Conservation (phyloP, 805 yeast genomes). For the Candida ortonii region DNA sequence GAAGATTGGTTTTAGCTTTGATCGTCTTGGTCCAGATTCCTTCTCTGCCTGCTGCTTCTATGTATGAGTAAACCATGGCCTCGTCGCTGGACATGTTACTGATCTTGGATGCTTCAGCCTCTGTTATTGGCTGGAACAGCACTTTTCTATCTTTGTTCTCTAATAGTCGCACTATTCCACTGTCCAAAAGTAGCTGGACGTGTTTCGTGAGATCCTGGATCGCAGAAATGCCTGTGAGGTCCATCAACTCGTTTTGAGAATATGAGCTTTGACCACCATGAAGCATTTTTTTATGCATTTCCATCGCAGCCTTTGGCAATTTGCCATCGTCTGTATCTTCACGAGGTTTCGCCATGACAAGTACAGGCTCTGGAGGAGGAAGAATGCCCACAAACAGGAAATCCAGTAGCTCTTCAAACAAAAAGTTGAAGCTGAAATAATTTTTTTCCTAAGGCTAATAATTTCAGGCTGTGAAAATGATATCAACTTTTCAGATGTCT, state of each 20-base stretch:
- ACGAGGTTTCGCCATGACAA: conserved; percentile 5
- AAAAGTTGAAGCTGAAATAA: background rate
- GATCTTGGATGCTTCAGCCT: conserved; percentile 73
- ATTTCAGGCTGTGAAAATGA: too few relatives aligned
- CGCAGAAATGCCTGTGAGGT: conserved; percentile 42
- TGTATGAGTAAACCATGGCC: conserved; percentile 84
- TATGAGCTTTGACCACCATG: conserved; percentile 48
- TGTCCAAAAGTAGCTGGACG: conserved; percentile 45
- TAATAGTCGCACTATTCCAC: conserved; percentile 61
- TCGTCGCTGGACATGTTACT: conserved; percentile 82
- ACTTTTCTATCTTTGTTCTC: conserved; percentile 56
- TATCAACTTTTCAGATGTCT: too few relatives aligned
- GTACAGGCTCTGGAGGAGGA: too few relatives aligned
- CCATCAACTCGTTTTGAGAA: conserved; percentile 66
- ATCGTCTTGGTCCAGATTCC: conserved; percentile 96
- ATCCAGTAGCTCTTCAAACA: background rate
- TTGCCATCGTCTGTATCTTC: conserved; percentile 14
- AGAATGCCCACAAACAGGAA: background rate
- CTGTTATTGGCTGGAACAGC: conserved; percentile 74
- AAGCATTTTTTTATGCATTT: conserved; percentile 65
- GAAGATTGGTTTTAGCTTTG: conserved; percentile 82
- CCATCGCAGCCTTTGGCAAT: conserved; percentile 33
- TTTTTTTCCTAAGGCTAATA: too few relatives aligned
- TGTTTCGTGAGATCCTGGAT: conserved; percentile 39
- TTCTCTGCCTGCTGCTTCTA: conserved; percentile 90